Percentiles rank a stretch among this genome's conserved stretches.
These are phyloP conservation scores for Fagopyrum esculentum DNA, from an alignment of 148 eudicot species.

Conservation along the genomic window DNA sequence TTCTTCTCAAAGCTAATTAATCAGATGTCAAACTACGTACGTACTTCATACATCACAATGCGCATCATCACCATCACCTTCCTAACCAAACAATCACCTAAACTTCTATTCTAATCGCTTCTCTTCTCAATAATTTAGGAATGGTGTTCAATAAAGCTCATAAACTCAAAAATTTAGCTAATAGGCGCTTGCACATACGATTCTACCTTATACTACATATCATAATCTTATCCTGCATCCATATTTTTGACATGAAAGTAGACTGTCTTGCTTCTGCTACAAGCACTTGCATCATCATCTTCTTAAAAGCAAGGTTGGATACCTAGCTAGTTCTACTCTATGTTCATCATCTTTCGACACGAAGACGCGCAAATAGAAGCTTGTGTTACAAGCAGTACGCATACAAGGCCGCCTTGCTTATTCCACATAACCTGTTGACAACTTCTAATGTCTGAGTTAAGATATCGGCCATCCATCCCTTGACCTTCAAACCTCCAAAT, in stretches of 20 bases:
- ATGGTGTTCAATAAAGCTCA: no score
- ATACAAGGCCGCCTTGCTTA: neutral
- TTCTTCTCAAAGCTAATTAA: neutral
- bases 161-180: neutral
- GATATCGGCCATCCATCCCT: conserved; percentile 9
- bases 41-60: no score
- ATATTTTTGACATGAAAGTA: neutral
- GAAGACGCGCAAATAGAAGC: neutral
- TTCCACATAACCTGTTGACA: neutral
- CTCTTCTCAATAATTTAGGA: no score
- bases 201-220: neutral
- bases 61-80: no score
- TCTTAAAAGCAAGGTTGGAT: neutral
- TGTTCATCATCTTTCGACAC: neutral
- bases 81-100: no score
- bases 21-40: neutral
- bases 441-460: neutral
- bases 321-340: neutral
- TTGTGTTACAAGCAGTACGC: neutral
- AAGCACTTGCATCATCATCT: neutral
- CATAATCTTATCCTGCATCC: neutral
- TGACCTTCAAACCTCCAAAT: conserved; percentile 4
- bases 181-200: neutral
- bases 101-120: no score
- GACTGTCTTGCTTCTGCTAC: neutral